Evolutionary conservation across 306 rosid genomes (phyloP), one percentile per base, ranked within the genome.

Genomic region (Comarum palustre): DNA sequence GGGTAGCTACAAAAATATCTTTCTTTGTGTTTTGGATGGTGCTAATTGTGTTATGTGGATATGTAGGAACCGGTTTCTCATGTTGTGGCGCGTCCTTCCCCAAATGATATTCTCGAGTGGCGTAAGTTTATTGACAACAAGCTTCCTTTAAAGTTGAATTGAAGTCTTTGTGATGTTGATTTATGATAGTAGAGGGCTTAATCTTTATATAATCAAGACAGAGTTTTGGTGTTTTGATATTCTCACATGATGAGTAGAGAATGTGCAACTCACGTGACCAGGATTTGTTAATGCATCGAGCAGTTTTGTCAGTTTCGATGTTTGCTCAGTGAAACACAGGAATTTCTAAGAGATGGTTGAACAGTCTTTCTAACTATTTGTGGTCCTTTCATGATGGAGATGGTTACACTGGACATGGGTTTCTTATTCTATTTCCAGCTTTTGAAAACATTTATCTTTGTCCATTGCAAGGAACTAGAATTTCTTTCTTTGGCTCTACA

Each of bases 71-170:
- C 99, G n/a, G 99, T 95, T 72, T 83, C 99, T 19, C 97, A 95
- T 90, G 85, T 91, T 72, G 96, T 90, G 62, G 96, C 99, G 32
- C 90, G 88, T 72, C 99, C 99, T 76, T 88, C 89, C 51, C 93
- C 99, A 32, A 95, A 83, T 76, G 96, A 95, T 74, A 90, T 95
- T 88, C 99, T 95, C 47, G 97, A 95, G 69, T 95, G 99, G 99
- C 97, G 99, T 95, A 87, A 90, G 99, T 91, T 76, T 71, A 63
- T 67, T 77, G 59, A 29, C 66, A 75, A 7, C n/a, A 27, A 8
- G 24, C 13, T 34, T 57, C n/a, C 27, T 7, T 48, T 0, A 27
- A 42, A 66, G 39, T 34, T 0, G 14, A 27, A 6, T 34, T 27
- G 15, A 45, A 36, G 45, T 43, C 17, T 2, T 45, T 52, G 14